Evolutionary conservation across 2,329 filamentous ascomycete genomes (phyloP).

Genomic region (Colletotrichum paranaense): DNA sequence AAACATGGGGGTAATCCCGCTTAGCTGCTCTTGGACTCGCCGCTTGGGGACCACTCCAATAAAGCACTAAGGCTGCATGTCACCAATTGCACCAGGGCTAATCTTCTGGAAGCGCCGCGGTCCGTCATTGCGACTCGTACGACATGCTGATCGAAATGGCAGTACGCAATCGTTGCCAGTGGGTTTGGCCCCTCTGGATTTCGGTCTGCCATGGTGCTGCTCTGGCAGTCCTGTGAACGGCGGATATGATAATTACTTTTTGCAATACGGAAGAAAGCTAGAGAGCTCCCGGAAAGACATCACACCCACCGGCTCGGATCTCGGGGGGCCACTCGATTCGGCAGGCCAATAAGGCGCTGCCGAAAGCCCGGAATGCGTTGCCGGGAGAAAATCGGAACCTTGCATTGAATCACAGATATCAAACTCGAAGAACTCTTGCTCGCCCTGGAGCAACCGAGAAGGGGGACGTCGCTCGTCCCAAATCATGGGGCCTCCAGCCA

Average conservation of each 20-base stretch:
- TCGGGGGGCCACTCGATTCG: constrained; percentile 8
- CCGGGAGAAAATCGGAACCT: background rate
- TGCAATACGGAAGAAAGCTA: background rate
- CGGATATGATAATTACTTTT: background rate
- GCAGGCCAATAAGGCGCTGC: constrained; percentile 5
- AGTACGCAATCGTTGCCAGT: constrained; percentile 12
- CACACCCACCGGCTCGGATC: constrained; percentile 2
- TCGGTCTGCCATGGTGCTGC: background rate
- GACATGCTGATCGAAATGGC: constrained; percentile 27
- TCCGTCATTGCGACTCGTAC: constrained; percentile 22
- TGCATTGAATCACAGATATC: background rate
- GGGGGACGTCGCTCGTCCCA: background rate
- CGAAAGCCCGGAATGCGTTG: background rate
- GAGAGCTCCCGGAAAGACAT: too few relatives aligned
- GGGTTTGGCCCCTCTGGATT: background rate
- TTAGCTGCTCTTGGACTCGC: constrained; percentile 29
- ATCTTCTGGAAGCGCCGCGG: constrained; percentile 22
- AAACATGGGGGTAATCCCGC: constrained; percentile 29
- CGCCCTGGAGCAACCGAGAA: too few relatives aligned
- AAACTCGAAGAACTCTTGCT: background rate
- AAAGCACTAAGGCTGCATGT: constrained; percentile 34
- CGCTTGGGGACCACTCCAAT: constrained; percentile 18
- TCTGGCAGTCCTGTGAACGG: background rate
- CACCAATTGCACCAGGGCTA: constrained; percentile 29
- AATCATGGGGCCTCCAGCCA: background rate